Evolutionary conservation across 2,329 filamentous ascomycete genomes (phyloP).

Genomic region (Madurella fahalii): DNA sequence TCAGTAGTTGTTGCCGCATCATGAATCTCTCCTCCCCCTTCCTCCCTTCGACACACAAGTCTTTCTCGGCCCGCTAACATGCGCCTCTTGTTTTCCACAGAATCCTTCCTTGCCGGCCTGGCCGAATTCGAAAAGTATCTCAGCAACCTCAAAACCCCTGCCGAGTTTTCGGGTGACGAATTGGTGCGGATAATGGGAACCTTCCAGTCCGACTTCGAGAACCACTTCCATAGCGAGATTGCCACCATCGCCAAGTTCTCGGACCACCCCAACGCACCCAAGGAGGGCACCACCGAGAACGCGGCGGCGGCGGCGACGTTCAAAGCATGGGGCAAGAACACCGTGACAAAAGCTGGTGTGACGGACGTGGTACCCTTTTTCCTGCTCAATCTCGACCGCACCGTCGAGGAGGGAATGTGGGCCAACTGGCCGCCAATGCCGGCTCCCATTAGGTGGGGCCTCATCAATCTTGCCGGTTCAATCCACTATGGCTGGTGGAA

Average conservation of each 20-base stretch:
- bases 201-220: constrained; percentile 48
- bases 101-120: constrained; percentile 50
- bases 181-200: constrained; percentile 47
- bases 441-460: constrained; percentile 53
- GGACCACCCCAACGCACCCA: constrained; percentile 48
- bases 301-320: constrained; percentile 47
- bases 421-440: constrained; percentile 63
- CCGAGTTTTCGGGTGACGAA: constrained; percentile 41
- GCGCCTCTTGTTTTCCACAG: constrained; percentile 20
- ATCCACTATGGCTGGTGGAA: constrained; percentile 58
- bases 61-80: background rate
- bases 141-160: constrained; percentile 36
- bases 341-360: constrained; percentile 57
- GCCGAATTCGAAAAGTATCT: constrained; percentile 52
- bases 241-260: constrained; percentile 47
- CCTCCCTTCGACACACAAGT: background rate
- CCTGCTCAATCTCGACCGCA: constrained; percentile 58
- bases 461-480: constrained; percentile 55
- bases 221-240: constrained; percentile 55
- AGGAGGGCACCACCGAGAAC: constrained; percentile 41
- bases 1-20: constrained; percentile 27
- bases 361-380: constrained; percentile 62
- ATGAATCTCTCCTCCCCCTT: too few relatives aligned
- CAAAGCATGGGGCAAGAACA: constrained; percentile 60
- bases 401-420: constrained; percentile 57